A percentile compares a stretch with the other conserved stretches of the same genome.
phyloP scores from a whole-genome alignment of 1,284 basidiomycete genomes.

The Pisolithus thermaeus region DNA sequence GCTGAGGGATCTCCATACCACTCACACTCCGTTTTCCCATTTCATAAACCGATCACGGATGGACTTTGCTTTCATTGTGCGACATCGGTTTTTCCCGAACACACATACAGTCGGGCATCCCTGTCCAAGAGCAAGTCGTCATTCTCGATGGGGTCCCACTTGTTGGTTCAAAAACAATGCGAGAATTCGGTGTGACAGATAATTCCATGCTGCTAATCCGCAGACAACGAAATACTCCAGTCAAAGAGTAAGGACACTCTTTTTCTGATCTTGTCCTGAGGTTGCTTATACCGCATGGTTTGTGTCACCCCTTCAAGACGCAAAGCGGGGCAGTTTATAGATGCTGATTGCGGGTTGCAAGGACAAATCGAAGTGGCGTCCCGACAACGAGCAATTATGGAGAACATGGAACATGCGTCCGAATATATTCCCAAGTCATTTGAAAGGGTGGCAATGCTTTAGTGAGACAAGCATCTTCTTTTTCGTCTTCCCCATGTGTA shows the following conservation, averaged over 20 bases:
- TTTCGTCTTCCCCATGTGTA: background rate
- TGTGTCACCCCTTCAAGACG: background rate
- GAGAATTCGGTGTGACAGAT: slow-evolving; percentile 53
- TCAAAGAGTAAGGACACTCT: slow-evolving; percentile 45
- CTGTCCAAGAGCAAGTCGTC: slow-evolving; percentile 64
- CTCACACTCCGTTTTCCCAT: no score
- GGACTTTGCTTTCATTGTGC: no score
- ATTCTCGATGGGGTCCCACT: slow-evolving; percentile 62
- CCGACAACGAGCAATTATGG: slow-evolving; percentile 82
- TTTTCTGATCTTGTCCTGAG: no score
- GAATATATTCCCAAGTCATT: slow-evolving; percentile 93
- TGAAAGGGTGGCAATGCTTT: slow-evolving; percentile 96
- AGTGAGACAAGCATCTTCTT: slow-evolving; percentile 45
- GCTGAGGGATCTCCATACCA: no score
- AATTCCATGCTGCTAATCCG: slow-evolving; percentile 62
- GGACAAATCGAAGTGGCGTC: slow-evolving; percentile 92
- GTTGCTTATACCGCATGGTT: background rate
- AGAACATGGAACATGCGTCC: slow-evolving; percentile 89
- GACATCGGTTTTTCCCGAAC: no score
- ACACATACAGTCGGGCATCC: slow-evolving; percentile 61
- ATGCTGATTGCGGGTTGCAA: slow-evolving; percentile 82
- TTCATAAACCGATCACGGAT: no score
- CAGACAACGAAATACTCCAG: slow-evolving; percentile 50
- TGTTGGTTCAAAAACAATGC: slow-evolving; percentile 58
- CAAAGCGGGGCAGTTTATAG: no score